Base-by-base conservation (phyloP, 176 grass and related monocot species). In the Urochloa ruziziensis region DNA sequence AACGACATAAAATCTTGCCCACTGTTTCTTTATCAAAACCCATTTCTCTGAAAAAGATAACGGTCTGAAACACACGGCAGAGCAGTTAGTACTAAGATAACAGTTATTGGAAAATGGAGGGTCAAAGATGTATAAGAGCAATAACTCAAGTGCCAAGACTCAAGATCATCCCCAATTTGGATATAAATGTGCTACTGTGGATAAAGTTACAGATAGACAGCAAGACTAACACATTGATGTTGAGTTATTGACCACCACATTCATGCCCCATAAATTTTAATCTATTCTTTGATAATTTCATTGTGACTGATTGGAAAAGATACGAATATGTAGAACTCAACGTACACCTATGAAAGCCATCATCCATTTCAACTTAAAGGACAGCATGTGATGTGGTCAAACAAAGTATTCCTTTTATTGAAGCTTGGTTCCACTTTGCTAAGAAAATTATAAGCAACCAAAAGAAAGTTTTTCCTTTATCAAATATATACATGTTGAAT, bases 41-140 rank as follows among this genome's bases (percentile, higher is more conserved):
- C 83, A 98, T 79, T 81, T 90, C 95, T 35, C 82, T 64, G 23
- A 94, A 83, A 90, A 94, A 90, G 16, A 39, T 75, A 52, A 95
- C 84, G 42, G 67, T 76, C 95, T 98, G 78, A 24, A 37, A 83
- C 14, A 71, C 0, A 0, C 53, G 62, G 29, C 3, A 70, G 18
- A 30, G 33, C 3, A 34, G 37, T 85, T 80, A 75, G 76, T 80
- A 80, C 12, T 23, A 47, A 75, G 6, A 78, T 57, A 52, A 12
- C 11, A 60, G 12, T 66, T 67, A 67, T 24, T 53, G 34, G 80
- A 47, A 24, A 1, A 52, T 64, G 44, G 67, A 74, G 33, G 4
- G 49, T 71, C 27, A 44, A 76, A 83, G 44, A 53, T 49, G 47
- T 49, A 49, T 49, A 17, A 49, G 16, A 49, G 47, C 47, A 49